phyloP scores from a whole-genome alignment of 176 grass and related monocot genomes.

The Hsuehochloa calcarea region DNA sequence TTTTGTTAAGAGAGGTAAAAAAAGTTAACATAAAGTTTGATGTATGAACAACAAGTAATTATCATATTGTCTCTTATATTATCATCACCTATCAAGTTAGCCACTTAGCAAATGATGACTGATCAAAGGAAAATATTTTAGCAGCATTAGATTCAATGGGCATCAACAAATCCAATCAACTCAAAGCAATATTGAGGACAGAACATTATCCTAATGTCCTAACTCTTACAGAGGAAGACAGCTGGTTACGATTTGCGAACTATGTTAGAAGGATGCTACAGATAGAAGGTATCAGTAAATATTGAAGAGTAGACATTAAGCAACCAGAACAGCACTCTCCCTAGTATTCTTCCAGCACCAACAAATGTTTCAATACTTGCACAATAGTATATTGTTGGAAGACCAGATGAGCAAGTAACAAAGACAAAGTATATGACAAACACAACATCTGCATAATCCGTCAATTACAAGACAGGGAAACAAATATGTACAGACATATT shows the following conservation, averaged over 20 bases:
- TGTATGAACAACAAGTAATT: neutral
- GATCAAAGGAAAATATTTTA: neutral
- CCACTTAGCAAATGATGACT: neutral
- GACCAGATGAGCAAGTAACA: neutral
- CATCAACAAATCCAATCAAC: neutral
- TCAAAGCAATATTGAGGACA: neutral
- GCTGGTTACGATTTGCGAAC: neutral
- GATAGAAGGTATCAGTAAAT: neutral
- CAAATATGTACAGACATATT: neutral
- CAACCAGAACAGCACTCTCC: neutral
- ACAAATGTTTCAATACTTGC: neutral
- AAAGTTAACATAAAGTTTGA: neutral
- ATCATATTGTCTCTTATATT: neutral
- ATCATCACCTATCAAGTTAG: neutral
- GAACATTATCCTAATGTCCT: neutral
- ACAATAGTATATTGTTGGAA: neutral
- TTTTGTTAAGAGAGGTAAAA: neutral
- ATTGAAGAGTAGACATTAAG: neutral
- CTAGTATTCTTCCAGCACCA: neutral
- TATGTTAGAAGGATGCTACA: neutral
- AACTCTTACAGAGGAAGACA: neutral
- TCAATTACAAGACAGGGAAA: neutral
- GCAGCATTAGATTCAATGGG: neutral
- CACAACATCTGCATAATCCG: slow-evolving; percentile 9
- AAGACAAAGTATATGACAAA: neutral